Evolutionary conservation across 768 basidiomycete species (phyloP), one percentile per base, ranked within the genome.

Genomic region (Pilatotrama ljubarskyi): DNA sequence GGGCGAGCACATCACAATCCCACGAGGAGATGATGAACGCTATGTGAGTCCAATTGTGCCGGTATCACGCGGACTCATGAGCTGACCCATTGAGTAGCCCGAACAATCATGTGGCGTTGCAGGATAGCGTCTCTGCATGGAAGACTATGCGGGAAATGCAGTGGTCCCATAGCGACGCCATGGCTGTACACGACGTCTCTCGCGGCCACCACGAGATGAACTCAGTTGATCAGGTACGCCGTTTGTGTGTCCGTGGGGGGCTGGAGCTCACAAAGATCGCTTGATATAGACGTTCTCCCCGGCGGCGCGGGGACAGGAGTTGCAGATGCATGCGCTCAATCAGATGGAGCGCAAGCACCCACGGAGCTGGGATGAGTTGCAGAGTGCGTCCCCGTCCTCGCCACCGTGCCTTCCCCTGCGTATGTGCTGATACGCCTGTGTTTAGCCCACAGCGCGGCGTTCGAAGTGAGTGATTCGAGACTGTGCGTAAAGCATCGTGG

Each of bases 261-360:
- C 26, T 32, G 15, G 17, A 14, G 1, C 17, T 20, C 25, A 7
- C 44, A 52, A 32, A 64, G 9, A 20, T 26, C 49, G 44, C 52
- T 58, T 50, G 58, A 25, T 47, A 41, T 55, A 61, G 63, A 50
- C 59, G 5, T 64, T 58, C 63, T 61, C 60, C 5, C 58, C 55
- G 14, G 43, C 61, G 22, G 38, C 61, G 35, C 55, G 61, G 25
- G 61, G 50, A 15, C 66, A 67, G 37, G 66, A 66, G 41, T 62
- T 70, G 50, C 61, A 65, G 29, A 64, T 68, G 64, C 62, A 64
- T 38, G 60, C 67, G 41, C 49, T 66, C 42, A 63, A 55, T n/a
- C 64, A 61, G 54, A 41, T 62, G 60, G 62, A 64, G 48, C 69
- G 69, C 24, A 70, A 70, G 44, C 69, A 70, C 42, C 64, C 66